Evolutionary conservation across 768 basidiomycete genomes (phyloP).

Genomic region (Imleria badia): DNA sequence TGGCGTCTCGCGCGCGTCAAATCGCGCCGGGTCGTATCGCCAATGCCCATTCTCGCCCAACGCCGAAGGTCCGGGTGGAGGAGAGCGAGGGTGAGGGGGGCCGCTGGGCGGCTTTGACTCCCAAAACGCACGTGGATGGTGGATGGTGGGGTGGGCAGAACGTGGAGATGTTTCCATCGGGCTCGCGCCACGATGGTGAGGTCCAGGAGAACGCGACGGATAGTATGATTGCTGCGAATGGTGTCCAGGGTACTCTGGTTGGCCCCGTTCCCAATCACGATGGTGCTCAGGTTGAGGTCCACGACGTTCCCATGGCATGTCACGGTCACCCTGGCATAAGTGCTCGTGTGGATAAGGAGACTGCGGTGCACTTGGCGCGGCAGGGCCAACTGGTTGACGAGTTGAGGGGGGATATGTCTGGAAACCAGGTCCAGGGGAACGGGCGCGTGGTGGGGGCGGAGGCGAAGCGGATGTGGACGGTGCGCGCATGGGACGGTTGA

Average conservation of each 20-base stretch:
- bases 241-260: slow-evolving; percentile 36
- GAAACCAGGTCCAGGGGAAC: slow-evolving; percentile 51
- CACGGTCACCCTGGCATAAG: slow-evolving; percentile 47
- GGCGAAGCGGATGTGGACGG: slow-evolving; percentile 64
- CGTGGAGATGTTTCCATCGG: slow-evolving; percentile 66
- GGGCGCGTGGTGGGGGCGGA: slow-evolving; percentile 48
- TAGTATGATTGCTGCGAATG: slow-evolving; percentile 34
- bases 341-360: slow-evolving; percentile 60
- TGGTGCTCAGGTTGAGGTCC: slow-evolving; percentile 42
- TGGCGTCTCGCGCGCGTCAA: slow-evolving; percentile 46
- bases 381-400: slow-evolving; percentile 53
- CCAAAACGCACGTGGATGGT: slow-evolving; percentile 49
- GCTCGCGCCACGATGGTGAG: slow-evolving; percentile 42
- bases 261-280: slow-evolving; percentile 55
- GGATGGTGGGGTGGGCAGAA: slow-evolving; percentile 41
- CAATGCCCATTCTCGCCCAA: slow-evolving; percentile 46
- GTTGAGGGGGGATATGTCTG: slow-evolving; percentile 45
- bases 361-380: slow-evolving; percentile 53
- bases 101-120: slow-evolving; percentile 52
- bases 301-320: slow-evolving; percentile 62
- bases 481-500: slow-evolving; percentile 50
- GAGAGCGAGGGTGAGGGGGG: slow-evolving; percentile 31
- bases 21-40: slow-evolving; percentile 63
- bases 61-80: slow-evolving; percentile 35
- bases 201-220: slow-evolving; percentile 35